phyloP scores from a whole-genome alignment of 352 stramenopile species.

The Phytopythium boreale region DNA sequence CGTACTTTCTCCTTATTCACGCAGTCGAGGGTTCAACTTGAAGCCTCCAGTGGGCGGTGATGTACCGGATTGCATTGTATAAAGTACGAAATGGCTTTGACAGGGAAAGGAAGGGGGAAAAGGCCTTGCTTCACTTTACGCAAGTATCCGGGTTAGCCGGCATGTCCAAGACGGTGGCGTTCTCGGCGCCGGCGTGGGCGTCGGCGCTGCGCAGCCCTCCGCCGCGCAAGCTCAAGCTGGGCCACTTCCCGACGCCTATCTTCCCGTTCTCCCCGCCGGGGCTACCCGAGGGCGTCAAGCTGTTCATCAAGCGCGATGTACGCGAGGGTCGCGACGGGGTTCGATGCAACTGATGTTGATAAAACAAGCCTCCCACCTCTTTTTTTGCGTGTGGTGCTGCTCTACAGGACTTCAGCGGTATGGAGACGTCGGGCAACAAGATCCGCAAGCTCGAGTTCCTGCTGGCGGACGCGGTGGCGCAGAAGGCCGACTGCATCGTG shows the following conservation, averaged over 20 bases:
- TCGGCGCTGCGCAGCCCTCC: conserved; percentile 42
- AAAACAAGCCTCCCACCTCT: not conserved
- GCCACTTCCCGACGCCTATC: conserved; percentile 82
- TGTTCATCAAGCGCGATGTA: conserved; percentile 86
- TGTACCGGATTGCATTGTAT: too few relatives aligned
- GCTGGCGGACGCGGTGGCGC: conserved; percentile 86
- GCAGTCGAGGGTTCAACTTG: not conserved
- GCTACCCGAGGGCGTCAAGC: conserved; percentile 57
- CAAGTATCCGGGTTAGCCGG: too few relatives aligned
- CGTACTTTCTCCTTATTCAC: not conserved
- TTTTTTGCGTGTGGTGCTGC: not conserved
- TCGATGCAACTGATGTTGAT: too few relatives aligned
- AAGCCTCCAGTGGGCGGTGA: not conserved
- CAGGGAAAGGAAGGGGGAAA: too few relatives aligned
- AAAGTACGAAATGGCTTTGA: not conserved
- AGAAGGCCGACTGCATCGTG: conserved; percentile 85
- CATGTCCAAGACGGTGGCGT: conserved; percentile 69
- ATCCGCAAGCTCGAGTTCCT: conserved; percentile 95
- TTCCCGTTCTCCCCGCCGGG: conserved; percentile 69
- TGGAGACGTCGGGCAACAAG: conserved; percentile 94
- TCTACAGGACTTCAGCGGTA: conserved; percentile 76
- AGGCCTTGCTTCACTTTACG: not conserved
- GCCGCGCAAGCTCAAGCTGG: conserved; percentile 46
- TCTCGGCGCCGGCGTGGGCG: conserved; percentile 59
- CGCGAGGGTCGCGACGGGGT: not conserved